Percentiles rank a stretch among this genome's conserved stretches.
phyloP scores from a whole-genome alignment of 2,329 filamentous ascomycete species.

The Coleophoma crateriformis region DNA sequence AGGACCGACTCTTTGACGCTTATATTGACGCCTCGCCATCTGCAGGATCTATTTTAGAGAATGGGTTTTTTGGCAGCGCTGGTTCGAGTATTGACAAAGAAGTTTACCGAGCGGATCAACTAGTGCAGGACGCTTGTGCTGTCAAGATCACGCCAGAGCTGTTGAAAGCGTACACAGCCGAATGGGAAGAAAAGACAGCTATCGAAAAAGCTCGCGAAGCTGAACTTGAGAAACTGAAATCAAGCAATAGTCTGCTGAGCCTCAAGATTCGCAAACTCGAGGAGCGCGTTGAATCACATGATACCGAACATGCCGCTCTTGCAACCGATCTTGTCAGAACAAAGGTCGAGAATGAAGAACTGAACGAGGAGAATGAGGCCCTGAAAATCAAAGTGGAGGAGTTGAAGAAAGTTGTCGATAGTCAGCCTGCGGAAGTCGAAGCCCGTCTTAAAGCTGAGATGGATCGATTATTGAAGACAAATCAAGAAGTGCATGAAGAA shows the following conservation, averaged over 20 bases:
- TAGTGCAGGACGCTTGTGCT: constrained; percentile 88
- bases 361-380: constrained; percentile 85
- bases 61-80: constrained; percentile 93
- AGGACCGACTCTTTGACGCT: constrained; percentile 90
- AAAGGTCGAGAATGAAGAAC: constrained; percentile 88
- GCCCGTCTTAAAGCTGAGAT: constrained; percentile 76
- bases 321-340: constrained; percentile 87
- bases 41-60: constrained; percentile 88
- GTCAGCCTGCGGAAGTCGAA: constrained; percentile 85
- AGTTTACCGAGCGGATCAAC: constrained; percentile 87
- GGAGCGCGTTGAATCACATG: constrained; percentile 80
- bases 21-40: constrained; percentile 95
- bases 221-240: constrained; percentile 70
- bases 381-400: constrained; percentile 81
- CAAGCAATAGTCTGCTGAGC: constrained; percentile 61
- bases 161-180: constrained; percentile 71
- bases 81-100: constrained; percentile 89
- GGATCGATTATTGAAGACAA: constrained; percentile 86
- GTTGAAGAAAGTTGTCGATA: constrained; percentile 79
- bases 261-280: constrained; percentile 79
- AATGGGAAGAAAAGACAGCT: constrained; percentile 92
- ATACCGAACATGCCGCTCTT: constrained; percentile 84
- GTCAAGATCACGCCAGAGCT: constrained; percentile 79
- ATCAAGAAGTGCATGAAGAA: constrained; percentile 89
- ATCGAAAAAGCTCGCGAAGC: constrained; percentile 74